Evolutionary conservation across 345 rosid genomes (phyloP).

Genomic region (Erucastrum elatum): DNA sequence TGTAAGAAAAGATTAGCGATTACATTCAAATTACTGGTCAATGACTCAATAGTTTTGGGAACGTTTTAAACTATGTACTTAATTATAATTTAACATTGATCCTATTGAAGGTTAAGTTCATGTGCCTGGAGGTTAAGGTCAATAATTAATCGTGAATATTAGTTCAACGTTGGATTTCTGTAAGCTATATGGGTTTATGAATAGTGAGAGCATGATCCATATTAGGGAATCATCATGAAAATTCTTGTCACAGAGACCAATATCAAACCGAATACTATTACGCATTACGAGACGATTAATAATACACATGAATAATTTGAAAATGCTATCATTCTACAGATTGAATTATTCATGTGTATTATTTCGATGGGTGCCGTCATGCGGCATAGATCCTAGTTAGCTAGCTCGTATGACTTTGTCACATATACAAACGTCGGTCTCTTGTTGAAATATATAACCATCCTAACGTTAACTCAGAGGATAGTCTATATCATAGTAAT

Average conservation of each 20-base stretch:
- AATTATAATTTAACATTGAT: background rate
- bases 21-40: slow-evolving; percentile 1
- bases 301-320: background rate
- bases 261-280: no score
- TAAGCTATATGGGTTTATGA: no score
- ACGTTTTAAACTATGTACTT: background rate
- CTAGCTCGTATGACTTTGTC: background rate
- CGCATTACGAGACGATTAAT: background rate
- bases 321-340: background rate
- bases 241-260: no score
- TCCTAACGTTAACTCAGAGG: background rate
- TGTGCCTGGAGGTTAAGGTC: background rate
- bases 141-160: background rate
- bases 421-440: no score
- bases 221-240: no score
- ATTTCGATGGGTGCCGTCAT: no score
- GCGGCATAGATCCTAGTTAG: background rate
- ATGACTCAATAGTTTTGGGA: background rate
- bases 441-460: background rate
- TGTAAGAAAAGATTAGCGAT: slow-evolving; percentile 1
- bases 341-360: no score
- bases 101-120: background rate
- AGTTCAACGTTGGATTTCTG: no score
- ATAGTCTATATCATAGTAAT: background rate
- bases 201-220: no score